Base-by-base conservation (phyloP, 1,139 yeast genomes). In the Taphrina confusa region DNA sequence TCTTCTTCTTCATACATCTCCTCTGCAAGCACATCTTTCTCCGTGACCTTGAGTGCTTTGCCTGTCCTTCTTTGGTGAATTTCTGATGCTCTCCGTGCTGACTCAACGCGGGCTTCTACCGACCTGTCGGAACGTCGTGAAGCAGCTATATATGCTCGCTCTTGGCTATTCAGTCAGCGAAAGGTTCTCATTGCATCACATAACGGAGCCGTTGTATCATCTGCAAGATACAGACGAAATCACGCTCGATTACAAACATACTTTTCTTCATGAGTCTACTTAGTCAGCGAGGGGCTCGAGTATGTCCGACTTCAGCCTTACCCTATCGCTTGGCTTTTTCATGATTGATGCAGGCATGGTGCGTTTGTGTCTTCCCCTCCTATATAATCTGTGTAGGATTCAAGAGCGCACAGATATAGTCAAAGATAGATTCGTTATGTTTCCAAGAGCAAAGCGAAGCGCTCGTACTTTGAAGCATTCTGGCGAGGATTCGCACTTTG, bases 1-100 rank as follows among this genome's bases (percentile, higher is more conserved):
- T 56, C 60, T 27, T 56, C 60, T 31, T 57, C 61, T 18, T 57
- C 61, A 28, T 57, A 57, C 57, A 57, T 50, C 36, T 49, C 57
- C 34, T 57, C 61, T 16, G 54, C 49, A 11, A 40, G 45, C 20
- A 57, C 61, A 50, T 49, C 57, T 16, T 49, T 42, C 51, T 57
- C 61, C 4, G 57, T 57, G 50, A 57, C 57, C 27, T 56, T 34
- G 39, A 57, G 36, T 8, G 57, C 44, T 34, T 57, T 57, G 44
- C 61, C 61, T 2, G 61, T 57, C n/a, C 57, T 44, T 16, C 54
- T 49, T 31, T 57, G 52, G 44, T 49, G 57, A 6, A 57, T 42
- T 8, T 49, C 57, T 8, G 57, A 49, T n/a, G 61, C 61, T 12
- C 57, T 36, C 9, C 49, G 25, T n/a, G 61, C 61, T 11, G 50